phyloP scores from a whole-genome alignment of 1,284 basidiomycete genomes.

The Ustilago sp. region DNA sequence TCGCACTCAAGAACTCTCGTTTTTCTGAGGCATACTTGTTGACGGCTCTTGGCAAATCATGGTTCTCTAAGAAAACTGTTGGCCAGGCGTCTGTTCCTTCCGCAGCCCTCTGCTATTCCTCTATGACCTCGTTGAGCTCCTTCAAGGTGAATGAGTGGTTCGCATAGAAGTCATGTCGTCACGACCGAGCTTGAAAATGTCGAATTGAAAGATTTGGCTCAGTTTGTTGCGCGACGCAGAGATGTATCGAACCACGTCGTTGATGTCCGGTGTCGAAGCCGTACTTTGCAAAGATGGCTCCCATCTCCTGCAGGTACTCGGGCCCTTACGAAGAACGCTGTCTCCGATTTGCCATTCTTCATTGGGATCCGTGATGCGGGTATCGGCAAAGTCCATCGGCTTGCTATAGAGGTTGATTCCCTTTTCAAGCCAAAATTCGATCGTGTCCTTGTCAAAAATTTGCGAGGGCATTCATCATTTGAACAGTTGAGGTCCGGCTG shows the following conservation, averaged over 20 bases:
- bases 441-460: conserved; percentile 73
- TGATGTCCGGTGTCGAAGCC: conserved; percentile 68
- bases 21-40: conserved; percentile 77
- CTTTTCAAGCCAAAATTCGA: conserved; percentile 80
- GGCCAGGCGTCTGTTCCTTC: conserved; percentile 42
- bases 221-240: conserved; percentile 76
- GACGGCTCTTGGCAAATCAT: conserved; percentile 75
- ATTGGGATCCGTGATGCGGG: conserved; percentile 71
- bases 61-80: conserved; percentile 73
- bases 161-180: conserved; percentile 70
- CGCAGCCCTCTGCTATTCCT: conserved; percentile 74
- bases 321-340: conserved; percentile 60
- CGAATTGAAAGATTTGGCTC: conserved; percentile 75
- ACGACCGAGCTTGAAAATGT: conserved; percentile 74
- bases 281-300: conserved; percentile 73
- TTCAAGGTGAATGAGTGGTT: conserved; percentile 74
- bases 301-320: conserved; percentile 75
- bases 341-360: conserved; percentile 75
- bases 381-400: conserved; percentile 63
- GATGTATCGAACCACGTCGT: conserved; percentile 75
- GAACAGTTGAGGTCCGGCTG: conserved; percentile 86
- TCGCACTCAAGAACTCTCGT: conserved; percentile 73
- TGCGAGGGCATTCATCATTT: conserved; percentile 74
- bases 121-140: conserved; percentile 75
- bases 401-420: conserved; percentile 73